Evolutionary conservation across 1,284 basidiomycete genomes (phyloP).

Genomic region (Marasmius oreades): DNA sequence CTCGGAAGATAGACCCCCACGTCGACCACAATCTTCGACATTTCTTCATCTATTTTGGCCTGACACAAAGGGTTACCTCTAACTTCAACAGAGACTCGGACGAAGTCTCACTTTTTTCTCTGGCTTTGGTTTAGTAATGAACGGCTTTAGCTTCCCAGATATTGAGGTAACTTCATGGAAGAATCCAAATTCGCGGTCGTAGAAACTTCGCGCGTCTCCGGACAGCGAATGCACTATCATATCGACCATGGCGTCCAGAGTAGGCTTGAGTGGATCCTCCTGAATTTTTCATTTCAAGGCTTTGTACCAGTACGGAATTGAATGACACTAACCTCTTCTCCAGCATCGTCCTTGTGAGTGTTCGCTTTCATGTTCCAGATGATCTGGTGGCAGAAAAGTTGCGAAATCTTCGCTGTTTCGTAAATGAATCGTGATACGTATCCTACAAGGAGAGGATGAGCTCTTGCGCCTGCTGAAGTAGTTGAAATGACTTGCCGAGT

Average conservation of each 20-base stretch:
- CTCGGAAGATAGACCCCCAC: constrained; percentile 96
- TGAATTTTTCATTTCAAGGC: constrained; percentile 28
- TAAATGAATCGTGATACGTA: constrained; percentile 97
- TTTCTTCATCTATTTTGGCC: constrained; percentile 99
- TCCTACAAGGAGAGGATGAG: constrained; percentile 41
- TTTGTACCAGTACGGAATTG: background rate
- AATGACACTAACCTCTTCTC: constrained; percentile 62
- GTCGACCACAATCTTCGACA: constrained; percentile 93
- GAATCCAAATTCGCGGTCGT: constrained; percentile 94
- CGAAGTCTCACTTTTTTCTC: constrained; percentile 83
- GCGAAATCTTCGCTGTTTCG: constrained; percentile 96
- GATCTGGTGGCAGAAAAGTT: constrained; percentile 98
- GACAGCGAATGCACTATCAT: constrained; percentile 84
- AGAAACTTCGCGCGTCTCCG: constrained; percentile 89
- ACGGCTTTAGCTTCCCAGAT: constrained; percentile 96
- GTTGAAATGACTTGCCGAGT: constrained; percentile 53
- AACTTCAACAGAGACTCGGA: background rate
- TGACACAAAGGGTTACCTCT: constrained; percentile 26
- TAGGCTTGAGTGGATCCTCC: constrained; percentile 95
- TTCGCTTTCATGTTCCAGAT: constrained; percentile 99
- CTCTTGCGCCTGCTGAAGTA: background rate
- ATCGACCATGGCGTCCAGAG: constrained; percentile 84
- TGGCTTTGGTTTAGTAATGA: constrained; percentile 91
- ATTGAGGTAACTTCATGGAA: constrained; percentile 97
- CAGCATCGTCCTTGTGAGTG: constrained; percentile 88